Base-by-base conservation (phyloP, 169 alveolate species). In the Plasmodium vinckei region DNA sequence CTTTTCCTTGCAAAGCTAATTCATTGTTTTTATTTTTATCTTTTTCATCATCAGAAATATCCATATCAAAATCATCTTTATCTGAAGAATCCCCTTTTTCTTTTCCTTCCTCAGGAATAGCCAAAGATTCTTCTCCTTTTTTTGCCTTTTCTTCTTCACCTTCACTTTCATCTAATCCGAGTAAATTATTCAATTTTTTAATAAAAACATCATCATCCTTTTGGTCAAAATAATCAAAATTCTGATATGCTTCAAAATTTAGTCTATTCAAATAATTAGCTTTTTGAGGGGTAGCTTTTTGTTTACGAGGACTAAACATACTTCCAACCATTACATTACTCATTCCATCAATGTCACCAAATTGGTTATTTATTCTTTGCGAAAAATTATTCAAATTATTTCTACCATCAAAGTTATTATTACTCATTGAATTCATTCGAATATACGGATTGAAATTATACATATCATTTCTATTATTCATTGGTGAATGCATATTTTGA, bases 191-290 rank as follows among this genome's bases (percentile, higher is more conserved):
- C 72, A 82, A 54, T 44, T 82, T 82, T 9, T 82, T 65, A 53
- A 82, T 82, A 67, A 82, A 82, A 2, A 82, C 90, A 67, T 82
- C 82, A 49, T 82, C 90, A 67, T 82, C 84, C 60, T 82, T 82
- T 42, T 82, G 90, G n/a, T 82, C 84, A 59, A 82, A 82, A 67
- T 82, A 82, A 67, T 82, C 90, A 82, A 82, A 82, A 67, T 82
- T 82, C n/a, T 82, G 90, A 49, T 82, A 82, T 2, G 90, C 56
- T 27, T 82, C 90, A 82, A 53, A 82, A 47, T 82, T 82, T 82
- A 82, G 61, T 15, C 51, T 27, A 54, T 71, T 71, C 53, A 33
- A 33, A 46, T 67, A 82, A 23, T 54, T 82, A 82, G 42, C 53
- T 71, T 82, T 82, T 61, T 67, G 67, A 7, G 90, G 33, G 59